phyloP scores from a whole-genome alignment of 2,329 filamentous ascomycete genomes.

The Sporothrix dimorphospora region DNA sequence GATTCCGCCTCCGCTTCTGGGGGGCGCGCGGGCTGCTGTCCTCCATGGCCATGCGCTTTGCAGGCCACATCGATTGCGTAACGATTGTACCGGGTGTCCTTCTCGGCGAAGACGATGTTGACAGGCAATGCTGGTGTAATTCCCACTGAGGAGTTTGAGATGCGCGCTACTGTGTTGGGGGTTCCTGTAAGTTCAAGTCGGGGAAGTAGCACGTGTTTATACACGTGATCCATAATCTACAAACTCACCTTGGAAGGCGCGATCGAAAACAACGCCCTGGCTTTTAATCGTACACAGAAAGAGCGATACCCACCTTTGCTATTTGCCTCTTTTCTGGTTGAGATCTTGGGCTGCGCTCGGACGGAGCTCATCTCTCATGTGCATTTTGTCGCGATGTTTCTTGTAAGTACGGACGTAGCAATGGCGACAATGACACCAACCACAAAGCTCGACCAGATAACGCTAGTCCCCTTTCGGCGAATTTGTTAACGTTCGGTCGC shows the following conservation, averaged over 20 bases:
- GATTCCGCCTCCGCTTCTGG: background rate
- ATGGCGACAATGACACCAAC: constrained; percentile 1
- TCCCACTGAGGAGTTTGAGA: background rate
- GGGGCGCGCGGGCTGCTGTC: background rate
- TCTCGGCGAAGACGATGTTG: constrained; percentile 3
- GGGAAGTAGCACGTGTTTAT: background rate
- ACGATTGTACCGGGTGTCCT: background rate
- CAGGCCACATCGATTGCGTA: background rate
- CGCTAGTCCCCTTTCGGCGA: constrained; percentile 18
- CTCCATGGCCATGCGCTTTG: background rate
- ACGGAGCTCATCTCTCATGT: background rate
- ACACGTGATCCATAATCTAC: background rate
- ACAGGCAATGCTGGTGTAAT: background rate
- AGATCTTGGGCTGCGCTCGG: background rate
- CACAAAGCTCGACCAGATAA: background rate
- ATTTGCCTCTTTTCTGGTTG: background rate
- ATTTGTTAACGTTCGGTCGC: background rate
- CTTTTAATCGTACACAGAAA: background rate
- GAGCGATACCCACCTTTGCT: background rate
- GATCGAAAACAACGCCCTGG: background rate
- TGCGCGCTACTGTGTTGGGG: background rate
- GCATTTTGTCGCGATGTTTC: background rate
- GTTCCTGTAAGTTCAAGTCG: background rate
- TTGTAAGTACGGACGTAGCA: constrained; percentile 4
- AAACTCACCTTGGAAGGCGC: background rate